Evolutionary conservation across 495 filamentous ascomycete species (phyloP), one percentile per base, ranked within the genome.

Genomic region (Hapsidospora chrysogenum): DNA sequence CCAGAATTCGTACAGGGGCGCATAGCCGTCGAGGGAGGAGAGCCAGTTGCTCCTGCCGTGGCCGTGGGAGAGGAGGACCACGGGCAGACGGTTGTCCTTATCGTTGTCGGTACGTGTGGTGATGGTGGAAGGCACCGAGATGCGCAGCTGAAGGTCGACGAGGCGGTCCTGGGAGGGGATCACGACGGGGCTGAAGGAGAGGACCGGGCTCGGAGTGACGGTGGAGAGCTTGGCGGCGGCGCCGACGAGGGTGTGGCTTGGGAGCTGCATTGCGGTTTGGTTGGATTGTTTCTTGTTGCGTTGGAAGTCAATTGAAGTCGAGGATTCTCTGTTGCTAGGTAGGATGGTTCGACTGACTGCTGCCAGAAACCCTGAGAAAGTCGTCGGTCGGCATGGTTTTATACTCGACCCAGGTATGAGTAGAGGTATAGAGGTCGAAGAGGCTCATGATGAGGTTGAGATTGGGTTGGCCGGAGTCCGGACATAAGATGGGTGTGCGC

Each of bases 11-110:
- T 45, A 50, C 2, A 63, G 42, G 6, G 61, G 61, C 2, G 39
- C 51, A 39, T 61, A 63, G 7, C 61, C 61, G 27, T 63, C 51
- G 2, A 61, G 44, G 2, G 61, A 65, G 16, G 56, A 60, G 11
- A 63, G 54, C 22, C 53, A 43, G 28, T 61, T 56, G 21, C 54
- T 58, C 1, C n/a, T 28, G 4, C 57, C 58, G 16, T 56, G 51
- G 23, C 60, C 60, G 33, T 61, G 58, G 0, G 58, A 61, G 16
- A 65, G 41, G 3, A 65, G 45, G 18, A 65, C 50, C 11, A 63
- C 52, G 7, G 61, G 60, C 8, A 65, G 43, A n/a, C 46, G 40
- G 17, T 20, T 23, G n/a, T n/a, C n/a, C n/a, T n/a, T n/a, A n/a
- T n/a, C n/a, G n/a, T n/a, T n/a, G n/a, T n/a, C n/a, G n/a, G n/a